Evolutionary conservation across 108 stramenopile species (phyloP), one percentile per base, ranked within the genome.

Genomic region (Craspedostauros australis): DNA sequence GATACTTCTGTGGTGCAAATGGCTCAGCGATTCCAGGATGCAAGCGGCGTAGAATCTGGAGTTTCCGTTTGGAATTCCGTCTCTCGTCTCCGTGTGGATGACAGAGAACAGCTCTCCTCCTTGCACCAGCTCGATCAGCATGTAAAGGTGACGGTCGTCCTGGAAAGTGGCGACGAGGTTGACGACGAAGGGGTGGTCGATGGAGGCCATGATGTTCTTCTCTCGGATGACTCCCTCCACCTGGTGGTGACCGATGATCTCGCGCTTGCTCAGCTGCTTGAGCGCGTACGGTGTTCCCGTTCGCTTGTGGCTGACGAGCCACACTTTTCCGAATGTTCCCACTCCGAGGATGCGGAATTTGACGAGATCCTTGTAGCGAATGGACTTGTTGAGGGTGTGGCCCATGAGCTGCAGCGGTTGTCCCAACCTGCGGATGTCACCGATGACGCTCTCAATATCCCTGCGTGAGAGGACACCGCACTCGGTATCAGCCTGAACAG

Each of bases 221-320:
- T 93, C 88, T 42, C 89, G 75, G 42, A 86, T 82, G 4, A 94
- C 89, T 55, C 89, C 87, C 49, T 89, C 85, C 42, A 95, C 91
- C 79, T 99, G 98, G 60, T 98, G 96, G 68, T 95, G 94, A 29
- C 91, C 93, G 53, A 97, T 95, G 76, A 98, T 95, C 59, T 97
- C 91, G 25, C 94, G 75, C 72, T 96, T 96, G 46, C 66, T 79
- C 62, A 91, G 55, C 70, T 91, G 86, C 47, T 96, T 96, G 39
- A 96, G 75, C 26, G 95, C 95, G 38, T 91, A 96, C 5, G 86
- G 78, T 15, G 39, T 60, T 12, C 82, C 73, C 3, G 81, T 73
- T 48, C 67, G 73, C 62, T 80, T 89, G 75, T 98, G 91, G 66
- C 90, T 91, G 0, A 97, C 96, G 20, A 99, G 82, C 94, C 94